Evolutionary conservation across 1,139 yeast species (phyloP).

Genomic region (Saccharomycopsis hybrid): DNA sequence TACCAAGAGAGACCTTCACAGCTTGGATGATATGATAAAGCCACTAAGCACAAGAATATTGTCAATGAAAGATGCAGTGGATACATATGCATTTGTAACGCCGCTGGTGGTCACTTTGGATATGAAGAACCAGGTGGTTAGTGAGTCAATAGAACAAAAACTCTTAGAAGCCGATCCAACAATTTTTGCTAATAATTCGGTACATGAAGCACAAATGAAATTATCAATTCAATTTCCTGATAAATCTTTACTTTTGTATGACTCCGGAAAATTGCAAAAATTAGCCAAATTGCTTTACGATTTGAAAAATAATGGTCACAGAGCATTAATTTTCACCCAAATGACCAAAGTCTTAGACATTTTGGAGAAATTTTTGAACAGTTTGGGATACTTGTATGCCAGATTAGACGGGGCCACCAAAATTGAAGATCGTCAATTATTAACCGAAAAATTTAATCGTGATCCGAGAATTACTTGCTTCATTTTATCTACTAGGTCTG

Average conservation of each 20-base stretch:
- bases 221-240: slow-evolving; percentile 95
- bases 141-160: slow-evolving; percentile 31
- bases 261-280: slow-evolving; percentile 93
- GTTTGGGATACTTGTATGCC: slow-evolving; percentile 91
- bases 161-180: slow-evolving; percentile 33
- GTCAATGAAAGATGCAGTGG: slow-evolving; percentile 47
- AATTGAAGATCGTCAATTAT: slow-evolving; percentile 89
- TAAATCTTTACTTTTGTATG: slow-evolving; percentile 83
- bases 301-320: slow-evolving; percentile 77
- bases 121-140: slow-evolving; percentile 53
- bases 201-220: slow-evolving; percentile 81
- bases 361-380: slow-evolving; percentile 85
- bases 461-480: slow-evolving; percentile 86
- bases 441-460: slow-evolving; percentile 88
- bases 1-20: neutral
- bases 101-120: slow-evolving; percentile 82
- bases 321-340: slow-evolving; percentile 94
- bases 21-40: slow-evolving; percentile 26
- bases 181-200: slow-evolving; percentile 45
- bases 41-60: slow-evolving; percentile 31
- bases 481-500: slow-evolving; percentile 90
- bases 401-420: slow-evolving; percentile 96
- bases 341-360: slow-evolving; percentile 97
- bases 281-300: slow-evolving; percentile 70
- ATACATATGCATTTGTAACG: slow-evolving; percentile 78